These are phyloP conservation scores for Stylosanthes scabra DNA, from an alignment of 331 rosid genomes.

Conservation along the genomic window DNA sequence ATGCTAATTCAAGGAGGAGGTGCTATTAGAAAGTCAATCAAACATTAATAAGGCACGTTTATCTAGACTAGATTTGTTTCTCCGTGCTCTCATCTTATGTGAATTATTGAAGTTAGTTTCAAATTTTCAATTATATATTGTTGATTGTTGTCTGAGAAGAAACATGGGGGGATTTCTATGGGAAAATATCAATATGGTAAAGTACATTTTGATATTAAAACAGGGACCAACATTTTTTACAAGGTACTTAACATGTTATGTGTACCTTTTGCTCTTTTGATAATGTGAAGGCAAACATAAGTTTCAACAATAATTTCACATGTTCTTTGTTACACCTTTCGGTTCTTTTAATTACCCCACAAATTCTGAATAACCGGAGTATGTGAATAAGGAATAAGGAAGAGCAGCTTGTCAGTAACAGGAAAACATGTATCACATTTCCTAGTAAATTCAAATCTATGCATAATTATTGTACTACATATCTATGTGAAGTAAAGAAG, in stretches of 20 bases:
- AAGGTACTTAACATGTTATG: too few species aligned
- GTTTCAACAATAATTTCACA: not conserved
- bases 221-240: too few species aligned
- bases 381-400: not conserved
- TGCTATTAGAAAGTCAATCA: constrained; percentile 16
- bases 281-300: not conserved
- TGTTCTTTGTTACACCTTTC: not conserved
- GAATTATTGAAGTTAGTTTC: too few species aligned
- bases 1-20: constrained; percentile 25
- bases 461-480: not conserved
- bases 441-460: constrained; percentile 2
- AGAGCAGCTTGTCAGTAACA: not conserved
- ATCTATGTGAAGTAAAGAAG: constrained; percentile 6
- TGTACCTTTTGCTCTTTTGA: too few species aligned
- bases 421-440: not conserved
- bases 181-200: too few species aligned
- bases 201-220: too few species aligned
- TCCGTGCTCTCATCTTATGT: not conserved
- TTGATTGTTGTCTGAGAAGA: too few species aligned
- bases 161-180: too few species aligned
- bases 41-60: constrained; percentile 16
- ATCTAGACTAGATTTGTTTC: constrained; percentile 15
- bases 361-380: not conserved
- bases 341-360: not conserved
- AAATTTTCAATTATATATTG: too few species aligned